A percentile compares a stretch with the other conserved stretches of the same genome.
phyloP scores from a whole-genome alignment of 208 protist species.

The Vickermania spadyakhi region DNA sequence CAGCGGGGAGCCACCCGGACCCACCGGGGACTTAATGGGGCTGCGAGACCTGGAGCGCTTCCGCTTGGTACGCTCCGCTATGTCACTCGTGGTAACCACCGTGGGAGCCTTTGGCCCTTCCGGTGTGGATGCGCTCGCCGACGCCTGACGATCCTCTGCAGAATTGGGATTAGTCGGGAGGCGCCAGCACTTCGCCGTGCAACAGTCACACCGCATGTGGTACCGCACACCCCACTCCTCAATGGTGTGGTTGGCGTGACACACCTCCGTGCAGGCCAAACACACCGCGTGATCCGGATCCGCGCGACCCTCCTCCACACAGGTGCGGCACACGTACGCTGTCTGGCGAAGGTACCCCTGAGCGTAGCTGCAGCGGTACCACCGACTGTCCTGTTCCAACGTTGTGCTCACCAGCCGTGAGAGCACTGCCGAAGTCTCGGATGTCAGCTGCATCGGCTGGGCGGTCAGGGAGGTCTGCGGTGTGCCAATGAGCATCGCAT shows the following conservation, averaged over 20 bases:
- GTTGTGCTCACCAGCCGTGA: conserved; percentile 58
- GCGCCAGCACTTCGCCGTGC: conserved; percentile 64
- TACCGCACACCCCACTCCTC: conserved; percentile 80
- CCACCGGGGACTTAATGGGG: conserved; percentile 24
- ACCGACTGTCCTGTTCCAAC: conserved; percentile 47
- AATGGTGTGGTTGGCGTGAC: conserved; percentile 65
- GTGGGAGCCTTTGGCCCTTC: background rate
- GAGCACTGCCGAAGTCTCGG: conserved; percentile 43
- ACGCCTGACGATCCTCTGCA: background rate
- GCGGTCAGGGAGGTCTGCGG: conserved; percentile 6
- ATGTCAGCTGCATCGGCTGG: conserved; percentile 28
- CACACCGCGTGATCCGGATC: conserved; percentile 57
- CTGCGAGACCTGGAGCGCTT: conserved; percentile 44
- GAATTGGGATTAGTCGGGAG: conserved; percentile 1
- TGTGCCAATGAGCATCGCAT: conserved; percentile 56
- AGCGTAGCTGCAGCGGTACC: conserved; percentile 70
- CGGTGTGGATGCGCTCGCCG: background rate
- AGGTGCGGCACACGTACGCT: conserved; percentile 78
- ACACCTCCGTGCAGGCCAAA: conserved; percentile 74
- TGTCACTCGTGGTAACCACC: background rate
- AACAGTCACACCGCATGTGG: conserved; percentile 86
- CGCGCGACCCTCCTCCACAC: conserved; percentile 41
- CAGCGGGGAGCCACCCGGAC: conserved; percentile 25
- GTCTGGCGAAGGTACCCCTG: conserved; percentile 66
- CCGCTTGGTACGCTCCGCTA: conserved; percentile 5